Base-by-base conservation (phyloP, 2,329 filamentous ascomycete species). In the Zopfia rhizophila region DNA sequence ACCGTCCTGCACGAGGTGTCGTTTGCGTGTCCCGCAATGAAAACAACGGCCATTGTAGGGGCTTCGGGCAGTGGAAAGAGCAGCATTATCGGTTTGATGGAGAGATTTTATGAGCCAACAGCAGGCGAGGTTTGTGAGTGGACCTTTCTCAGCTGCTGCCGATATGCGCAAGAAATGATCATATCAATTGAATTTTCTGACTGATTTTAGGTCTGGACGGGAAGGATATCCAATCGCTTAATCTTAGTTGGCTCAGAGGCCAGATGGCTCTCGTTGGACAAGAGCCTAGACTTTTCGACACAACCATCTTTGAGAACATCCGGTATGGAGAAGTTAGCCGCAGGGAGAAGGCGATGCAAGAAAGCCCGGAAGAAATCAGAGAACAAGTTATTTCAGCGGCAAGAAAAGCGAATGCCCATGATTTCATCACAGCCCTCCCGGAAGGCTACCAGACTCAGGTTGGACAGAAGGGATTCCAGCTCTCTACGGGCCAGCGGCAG, bases 41-140 rank as follows among this genome's bases (percentile, higher is more conserved):
- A 95, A 75, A 90, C 87, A 3, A 96, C 91, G 3, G 92, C 92
- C 2, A 77, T 97, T 12, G 92, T 97, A 8, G 92, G 92, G 43
- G 89, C 91, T 1, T 96, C 91, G n/a, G 91, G 92, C 3, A 96
- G 91, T 65, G 92, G 92, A 48, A 97, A 97, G 77, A 90, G 85
- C 45, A 96, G 92, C 0, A 94, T 90, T 0, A 94, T 96, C 61
- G 88, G 89, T 2, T 80, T 96, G 5, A 77, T 96, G 19, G 91
- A 96, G 69, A 87, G 92, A 19, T 96, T 96, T 76, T 96, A 96
- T 65, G 90, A 96, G 60, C 89, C 91, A 0, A 78, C 93, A 0
- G 81, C 84, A 0, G 92, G 92, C 7, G n/a, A n/a, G n/a, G n/a
- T n/a, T n/a, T n/a, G n/a, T n/a, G n/a, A n/a, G n/a, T n/a, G n/a